Evolutionary conservation across 305 asterid species (phyloP), one percentile per base, ranked within the genome.

Genomic region (Fraxinus albicans): DNA sequence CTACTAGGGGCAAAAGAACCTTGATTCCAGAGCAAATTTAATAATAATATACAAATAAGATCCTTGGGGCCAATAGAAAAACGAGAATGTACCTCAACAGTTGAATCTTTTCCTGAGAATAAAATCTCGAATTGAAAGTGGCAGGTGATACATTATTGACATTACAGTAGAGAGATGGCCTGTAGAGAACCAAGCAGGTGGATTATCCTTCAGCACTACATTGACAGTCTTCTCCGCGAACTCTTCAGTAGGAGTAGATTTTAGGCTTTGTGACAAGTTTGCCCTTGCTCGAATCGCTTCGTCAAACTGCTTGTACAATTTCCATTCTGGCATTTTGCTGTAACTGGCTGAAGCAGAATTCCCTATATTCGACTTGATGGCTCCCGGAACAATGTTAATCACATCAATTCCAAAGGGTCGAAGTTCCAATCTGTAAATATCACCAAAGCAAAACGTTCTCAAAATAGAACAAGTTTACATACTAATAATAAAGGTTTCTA

Each of bases 321-420:
- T 92, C 98, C 97, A 96, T 73, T 94, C 98, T 0, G 99, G 99
- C 99, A 93, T 93, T 78, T 79, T 83, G 21, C 25, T 87, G 88
- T 92, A 91, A 70, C 9, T 82, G 6, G 88, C 84, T 25, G 89
- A n/a, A 25, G 95, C 98, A 8, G 97, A 86, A 67, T 85, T 87
- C 78, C 95, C 99, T 83, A 96, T 81, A 58, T 94, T 94, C 0
- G 98, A 96, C 80, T 80, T 88, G 81, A 96, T 89, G 34, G 96
- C 97, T 77, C 99, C 98, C 1, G 99, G 99, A 4, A 92, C 98
- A 34, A 93, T 85, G 65, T 85, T 87, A 50, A 94, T 89, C 80
- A 93, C 99, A 73, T 96, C 86, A 44, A 94, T 93, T 47, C 98
- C 96, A 81, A 93, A 91, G 31, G 94, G 91, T 15, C 84, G 78